These are phyloP conservation scores for Cyclotella choctawhatcheeana DNA, from an alignment of 108 stramenopile genomes.

Conservation along the genomic window DNA sequence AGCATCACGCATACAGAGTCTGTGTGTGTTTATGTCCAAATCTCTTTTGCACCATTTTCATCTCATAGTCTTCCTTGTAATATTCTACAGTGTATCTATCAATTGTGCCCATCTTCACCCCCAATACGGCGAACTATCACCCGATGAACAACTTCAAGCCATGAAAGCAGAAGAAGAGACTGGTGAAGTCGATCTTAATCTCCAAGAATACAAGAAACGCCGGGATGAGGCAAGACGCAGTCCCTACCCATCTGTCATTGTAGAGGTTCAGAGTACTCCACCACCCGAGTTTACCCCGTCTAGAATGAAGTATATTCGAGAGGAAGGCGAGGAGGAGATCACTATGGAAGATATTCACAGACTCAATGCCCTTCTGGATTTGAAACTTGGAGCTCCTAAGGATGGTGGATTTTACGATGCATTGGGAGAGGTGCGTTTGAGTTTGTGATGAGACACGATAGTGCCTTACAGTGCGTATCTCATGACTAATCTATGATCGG, in stretches of 20 bases:
- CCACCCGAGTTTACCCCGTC: conserved; percentile 59
- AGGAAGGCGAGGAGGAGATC: conserved; percentile 25
- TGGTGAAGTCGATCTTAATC: conserved; percentile 72
- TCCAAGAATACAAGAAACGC: conserved; percentile 69
- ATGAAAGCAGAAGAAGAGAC: conserved; percentile 67
- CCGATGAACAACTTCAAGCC: conserved; percentile 63
- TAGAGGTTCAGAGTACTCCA: conserved; percentile 79
- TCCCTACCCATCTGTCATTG: conserved; percentile 82
- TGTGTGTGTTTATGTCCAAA: not conserved
- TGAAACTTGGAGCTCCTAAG: conserved; percentile 39
- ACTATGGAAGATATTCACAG: conserved; percentile 66
- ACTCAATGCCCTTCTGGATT: conserved; percentile 74
- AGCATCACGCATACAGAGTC: not conserved
- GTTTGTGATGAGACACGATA: no score
- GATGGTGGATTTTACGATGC: conserved; percentile 78
- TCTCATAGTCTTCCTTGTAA: no score
- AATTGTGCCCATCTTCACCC: conserved; percentile 90
- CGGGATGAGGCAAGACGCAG: conserved; percentile 68
- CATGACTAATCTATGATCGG: no score
- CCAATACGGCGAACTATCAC: conserved; percentile 66
- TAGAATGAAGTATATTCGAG: conserved; percentile 14
- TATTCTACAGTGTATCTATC: conserved; percentile 62
- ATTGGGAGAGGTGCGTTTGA: conserved; percentile 53
- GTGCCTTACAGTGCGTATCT: no score
- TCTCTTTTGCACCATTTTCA: not conserved